Conservation (phyloP, 495 filamentous ascomycete species). For the Platismatia glauca region DNA sequence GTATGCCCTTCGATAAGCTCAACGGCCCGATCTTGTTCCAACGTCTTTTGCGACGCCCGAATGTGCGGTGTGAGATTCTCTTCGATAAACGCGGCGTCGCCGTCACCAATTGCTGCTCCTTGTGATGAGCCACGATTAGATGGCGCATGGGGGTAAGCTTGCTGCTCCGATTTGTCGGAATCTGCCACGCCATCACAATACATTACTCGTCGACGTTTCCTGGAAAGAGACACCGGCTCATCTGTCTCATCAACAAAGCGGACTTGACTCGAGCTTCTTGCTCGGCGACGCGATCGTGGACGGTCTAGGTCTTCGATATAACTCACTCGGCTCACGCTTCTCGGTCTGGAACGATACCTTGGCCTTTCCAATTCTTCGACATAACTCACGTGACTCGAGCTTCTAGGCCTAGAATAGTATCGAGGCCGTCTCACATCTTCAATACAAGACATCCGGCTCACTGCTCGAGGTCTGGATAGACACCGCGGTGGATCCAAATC, state of each 20-base stretch:
- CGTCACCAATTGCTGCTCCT: neutral
- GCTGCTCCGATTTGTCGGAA: slow-evolving; percentile 1
- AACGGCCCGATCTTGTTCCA: neutral
- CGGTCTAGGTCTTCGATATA: slow-evolving; percentile 2
- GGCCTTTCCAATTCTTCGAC: slow-evolving; percentile 12
- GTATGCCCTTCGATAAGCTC: neutral
- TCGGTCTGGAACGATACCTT: slow-evolving; percentile 1
- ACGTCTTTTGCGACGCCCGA: neutral
- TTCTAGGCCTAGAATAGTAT: neutral
- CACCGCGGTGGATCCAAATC: neutral
- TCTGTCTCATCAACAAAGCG: slow-evolving; percentile 18
- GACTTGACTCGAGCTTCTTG: slow-evolving; percentile 11
- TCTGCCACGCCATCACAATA: slow-evolving; percentile 17
- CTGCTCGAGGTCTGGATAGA: neutral
- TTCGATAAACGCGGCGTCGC: neutral
- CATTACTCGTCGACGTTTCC: slow-evolving; percentile 8
- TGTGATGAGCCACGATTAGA: neutral
- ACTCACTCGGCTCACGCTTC: slow-evolving; percentile 9
- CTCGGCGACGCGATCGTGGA: neutral
- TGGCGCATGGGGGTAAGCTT: neutral
- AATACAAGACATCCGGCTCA: neutral
- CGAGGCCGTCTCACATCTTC: neutral
- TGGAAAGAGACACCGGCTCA: slow-evolving; percentile 4
- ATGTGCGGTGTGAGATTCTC: neutral
- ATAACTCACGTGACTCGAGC: slow-evolving; percentile 13